These are phyloP conservation scores for Colletotrichum cuscutae DNA, from an alignment of 2,329 filamentous ascomycete genomes.

Conservation along the genomic window DNA sequence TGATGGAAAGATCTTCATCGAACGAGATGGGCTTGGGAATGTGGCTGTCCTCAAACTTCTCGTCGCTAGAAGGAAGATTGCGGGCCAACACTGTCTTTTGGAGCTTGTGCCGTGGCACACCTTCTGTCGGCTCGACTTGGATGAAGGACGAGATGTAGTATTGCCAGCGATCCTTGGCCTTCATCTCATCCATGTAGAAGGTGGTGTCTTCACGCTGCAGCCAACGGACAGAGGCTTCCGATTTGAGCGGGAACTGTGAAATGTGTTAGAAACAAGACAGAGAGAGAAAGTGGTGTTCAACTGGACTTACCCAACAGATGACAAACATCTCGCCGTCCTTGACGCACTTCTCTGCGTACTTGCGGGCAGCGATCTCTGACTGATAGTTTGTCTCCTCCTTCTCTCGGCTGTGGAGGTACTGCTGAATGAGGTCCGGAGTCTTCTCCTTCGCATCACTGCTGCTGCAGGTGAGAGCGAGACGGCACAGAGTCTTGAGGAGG, in stretches of 20 bases:
- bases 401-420: slow-evolving; percentile 85
- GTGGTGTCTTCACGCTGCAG: slow-evolving; percentile 76
- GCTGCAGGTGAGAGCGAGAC: slow-evolving; percentile 85
- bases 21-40: slow-evolving; percentile 70
- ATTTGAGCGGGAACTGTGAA: slow-evolving; percentile 72
- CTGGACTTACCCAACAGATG: slow-evolving; percentile 81
- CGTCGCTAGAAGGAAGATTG: slow-evolving; percentile 72
- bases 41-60: slow-evolving; percentile 71
- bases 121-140: slow-evolving; percentile 88
- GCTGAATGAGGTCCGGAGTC: slow-evolving; percentile 87
- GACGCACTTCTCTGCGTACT: slow-evolving; percentile 90
- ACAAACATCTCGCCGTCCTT: slow-evolving; percentile 94
- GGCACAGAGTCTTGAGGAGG: slow-evolving; percentile 82
- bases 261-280: slow-evolving; percentile 43
- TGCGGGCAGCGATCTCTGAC: slow-evolving; percentile 88
- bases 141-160: slow-evolving; percentile 96
- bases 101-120: slow-evolving; percentile 72
- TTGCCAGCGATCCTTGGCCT: slow-evolving; percentile 85
- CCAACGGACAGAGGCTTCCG: slow-evolving; percentile 78
- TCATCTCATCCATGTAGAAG: slow-evolving; percentile 89
- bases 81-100: slow-evolving; percentile 77
- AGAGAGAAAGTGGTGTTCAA: no score
- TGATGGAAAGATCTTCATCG: slow-evolving; percentile 75
- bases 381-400: slow-evolving; percentile 89
- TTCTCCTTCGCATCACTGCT: slow-evolving; percentile 91